A percentile compares a stretch with the other conserved stretches of the same genome.
Conservation (phyloP, 2,329 filamentous ascomycete genomes). For the Triangularia verruculosa region DNA sequence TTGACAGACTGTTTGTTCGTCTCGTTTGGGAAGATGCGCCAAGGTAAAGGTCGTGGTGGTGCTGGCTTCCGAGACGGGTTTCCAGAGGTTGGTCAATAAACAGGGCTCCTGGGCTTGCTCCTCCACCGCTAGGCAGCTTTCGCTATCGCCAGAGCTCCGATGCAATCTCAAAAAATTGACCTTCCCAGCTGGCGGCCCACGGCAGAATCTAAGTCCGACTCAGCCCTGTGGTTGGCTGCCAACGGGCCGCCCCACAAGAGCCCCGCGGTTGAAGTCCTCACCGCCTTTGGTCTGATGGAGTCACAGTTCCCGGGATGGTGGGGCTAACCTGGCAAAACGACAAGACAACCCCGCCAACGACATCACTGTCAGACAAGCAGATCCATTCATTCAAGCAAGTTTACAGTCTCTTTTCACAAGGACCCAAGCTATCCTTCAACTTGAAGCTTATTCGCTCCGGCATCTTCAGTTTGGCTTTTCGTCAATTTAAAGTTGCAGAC, state of each 20-base stretch:
- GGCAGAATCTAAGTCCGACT: constrained; percentile 28
- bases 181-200: constrained; percentile 19
- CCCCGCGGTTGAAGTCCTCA: constrained; percentile 24
- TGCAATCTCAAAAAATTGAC: constrained; percentile 28
- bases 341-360: constrained; percentile 4
- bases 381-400: neutral
- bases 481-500: neutral
- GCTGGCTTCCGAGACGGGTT: neutral
- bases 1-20: constrained; percentile 32
- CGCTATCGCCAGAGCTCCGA: constrained; percentile 25
- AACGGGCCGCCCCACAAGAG: neutral
- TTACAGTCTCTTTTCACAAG: too few relatives aligned
- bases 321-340: constrained; percentile 17
- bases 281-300: constrained; percentile 20
- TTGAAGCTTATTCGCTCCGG: neutral
- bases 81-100: constrained; percentile 10
- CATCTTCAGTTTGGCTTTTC: neutral
- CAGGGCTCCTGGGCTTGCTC: constrained; percentile 21
- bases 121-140: constrained; percentile 24
- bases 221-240: constrained; percentile 20
- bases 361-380: neutral
- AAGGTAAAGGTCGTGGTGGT: neutral
- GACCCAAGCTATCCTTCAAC: neutral
- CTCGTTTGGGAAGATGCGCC: constrained; percentile 5
- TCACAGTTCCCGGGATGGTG: constrained; percentile 6